Conservation (phyloP, 768 basidiomycete genomes). For the Tubosaeta sp. region DNA sequence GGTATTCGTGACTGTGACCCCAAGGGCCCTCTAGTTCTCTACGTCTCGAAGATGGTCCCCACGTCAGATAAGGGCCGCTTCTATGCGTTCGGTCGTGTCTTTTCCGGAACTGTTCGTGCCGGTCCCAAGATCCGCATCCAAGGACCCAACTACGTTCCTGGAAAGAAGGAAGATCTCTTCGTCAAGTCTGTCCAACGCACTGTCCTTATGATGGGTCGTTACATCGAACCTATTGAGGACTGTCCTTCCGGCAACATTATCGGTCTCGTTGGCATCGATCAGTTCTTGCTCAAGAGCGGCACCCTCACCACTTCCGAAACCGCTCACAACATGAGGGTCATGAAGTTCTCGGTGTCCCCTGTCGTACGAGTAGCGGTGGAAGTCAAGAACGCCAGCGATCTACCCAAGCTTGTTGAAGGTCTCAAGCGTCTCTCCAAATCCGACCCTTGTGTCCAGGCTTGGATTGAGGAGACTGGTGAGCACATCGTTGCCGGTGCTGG, state of each 20-base stretch:
- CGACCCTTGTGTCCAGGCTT: constrained; percentile 97
- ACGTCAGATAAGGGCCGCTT: constrained; percentile 99
- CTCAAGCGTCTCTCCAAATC: constrained; percentile 99
- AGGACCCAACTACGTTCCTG: constrained; percentile 97
- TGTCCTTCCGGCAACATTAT: constrained; percentile 98
- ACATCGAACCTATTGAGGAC: constrained; percentile 97
- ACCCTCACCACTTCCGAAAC: constrained; percentile 97
- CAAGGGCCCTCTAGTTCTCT: constrained; percentile 92
- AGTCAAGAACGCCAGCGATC: constrained; percentile 98
- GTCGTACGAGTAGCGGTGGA: constrained; percentile 99
- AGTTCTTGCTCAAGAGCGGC: constrained; percentile 99
- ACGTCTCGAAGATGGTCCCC: constrained; percentile 99
- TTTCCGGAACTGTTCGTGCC: constrained; percentile 94
- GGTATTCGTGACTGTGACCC: constrained; percentile 98
- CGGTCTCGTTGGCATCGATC: constrained; percentile 99
- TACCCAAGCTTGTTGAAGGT: constrained; percentile 99
- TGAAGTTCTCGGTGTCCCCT: constrained; percentile 99
- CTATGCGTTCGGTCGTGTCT: constrained; percentile 99
- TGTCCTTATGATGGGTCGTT: constrained; percentile 99
- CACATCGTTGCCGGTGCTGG: constrained; percentile 99
- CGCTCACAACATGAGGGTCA: constrained; percentile 99
- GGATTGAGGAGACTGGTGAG: constrained; percentile 88
- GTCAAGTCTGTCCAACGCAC: constrained; percentile 98
- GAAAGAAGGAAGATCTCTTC: constrained; percentile 98
- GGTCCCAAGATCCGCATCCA: constrained; percentile 99